phyloP scores from a whole-genome alignment of 2,329 filamentous ascomycete genomes.

The Herpotrichia juniperi region DNA sequence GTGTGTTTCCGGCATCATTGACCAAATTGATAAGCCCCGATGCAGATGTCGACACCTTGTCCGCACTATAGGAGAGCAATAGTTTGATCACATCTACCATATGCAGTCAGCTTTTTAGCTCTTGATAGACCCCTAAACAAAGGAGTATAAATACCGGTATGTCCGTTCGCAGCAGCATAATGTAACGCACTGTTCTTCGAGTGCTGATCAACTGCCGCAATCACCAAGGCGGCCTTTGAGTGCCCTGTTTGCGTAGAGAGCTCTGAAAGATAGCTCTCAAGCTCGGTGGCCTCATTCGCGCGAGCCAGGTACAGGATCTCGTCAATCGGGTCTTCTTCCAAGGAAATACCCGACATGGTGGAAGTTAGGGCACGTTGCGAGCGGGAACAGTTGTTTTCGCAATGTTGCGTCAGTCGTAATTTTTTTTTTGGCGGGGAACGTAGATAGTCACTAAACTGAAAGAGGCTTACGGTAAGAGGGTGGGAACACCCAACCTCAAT shows the following conservation, averaged over 20 bases:
- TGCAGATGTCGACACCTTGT: conserved; percentile 27
- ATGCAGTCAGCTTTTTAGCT: conserved; percentile 23
- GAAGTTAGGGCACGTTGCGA: not conserved
- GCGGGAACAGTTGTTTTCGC: not conserved
- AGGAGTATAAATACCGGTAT: conserved; percentile 63
- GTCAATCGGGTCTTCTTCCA: conserved; percentile 77
- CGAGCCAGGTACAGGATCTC: conserved; percentile 90
- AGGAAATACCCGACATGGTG: conserved; percentile 25
- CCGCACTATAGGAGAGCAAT: conserved; percentile 45
- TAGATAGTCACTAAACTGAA: not conserved
- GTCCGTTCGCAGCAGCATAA: conserved; percentile 91
- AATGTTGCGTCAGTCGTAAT: conserved; percentile 7
- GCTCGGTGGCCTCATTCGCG: conserved; percentile 73
- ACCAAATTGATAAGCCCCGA: conserved; percentile 66
- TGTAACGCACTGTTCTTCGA: conserved; percentile 83
- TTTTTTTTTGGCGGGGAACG: conserved; percentile 19
- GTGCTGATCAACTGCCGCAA: conserved; percentile 72
- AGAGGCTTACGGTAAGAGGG: not conserved
- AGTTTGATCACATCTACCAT: conserved; percentile 40
- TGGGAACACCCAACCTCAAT: not conserved
- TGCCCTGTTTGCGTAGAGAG: conserved; percentile 68
- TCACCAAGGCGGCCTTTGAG: conserved; percentile 66
- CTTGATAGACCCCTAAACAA: not conserved
- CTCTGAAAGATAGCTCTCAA: conserved; percentile 64
- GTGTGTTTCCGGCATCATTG: conserved; percentile 87